Evolutionary conservation across 139 green algal genomes (phyloP).

Genomic region (Penium margaritaceum): DNA sequence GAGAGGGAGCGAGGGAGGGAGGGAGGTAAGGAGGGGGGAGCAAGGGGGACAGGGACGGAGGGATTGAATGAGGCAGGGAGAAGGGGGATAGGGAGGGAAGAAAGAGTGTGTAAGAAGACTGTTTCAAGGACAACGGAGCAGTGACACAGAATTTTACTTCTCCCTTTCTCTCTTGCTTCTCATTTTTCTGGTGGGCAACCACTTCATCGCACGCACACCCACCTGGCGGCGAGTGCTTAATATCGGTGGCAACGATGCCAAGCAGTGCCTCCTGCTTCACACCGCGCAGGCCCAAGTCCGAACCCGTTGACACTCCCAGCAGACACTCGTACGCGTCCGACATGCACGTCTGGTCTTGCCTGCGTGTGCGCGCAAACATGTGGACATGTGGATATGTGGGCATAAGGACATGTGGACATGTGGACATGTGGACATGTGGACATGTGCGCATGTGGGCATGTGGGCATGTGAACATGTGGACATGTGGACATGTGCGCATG

Average conservation of each 20-base stretch:
- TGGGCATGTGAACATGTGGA: background rate
- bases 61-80: too few relatives aligned
- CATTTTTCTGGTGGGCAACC: too few relatives aligned
- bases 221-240: background rate
- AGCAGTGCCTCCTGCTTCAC: background rate
- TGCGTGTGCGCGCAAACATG: background rate
- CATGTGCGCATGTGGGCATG: background rate
- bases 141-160: too few relatives aligned
- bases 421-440: background rate
- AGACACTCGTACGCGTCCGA: slow-evolving; percentile 4
- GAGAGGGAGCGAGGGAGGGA: too few relatives aligned
- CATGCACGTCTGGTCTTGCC: background rate
- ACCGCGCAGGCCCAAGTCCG: background rate
- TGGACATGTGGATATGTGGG: background rate
- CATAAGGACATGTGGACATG: background rate
- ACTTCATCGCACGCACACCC: too few relatives aligned
- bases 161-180: too few relatives aligned
- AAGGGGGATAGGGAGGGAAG: too few relatives aligned
- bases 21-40: too few relatives aligned
- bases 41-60: too few relatives aligned
- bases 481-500: background rate
- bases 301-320: slow-evolving; percentile 6
- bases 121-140: too few relatives aligned
- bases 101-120: too few relatives aligned
- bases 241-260: background rate